Percentiles rank a stretch among this genome's conserved stretches.
Conservation (phyloP, 2,329 filamentous ascomycete genomes). For the Penicillium sp. region DNA sequence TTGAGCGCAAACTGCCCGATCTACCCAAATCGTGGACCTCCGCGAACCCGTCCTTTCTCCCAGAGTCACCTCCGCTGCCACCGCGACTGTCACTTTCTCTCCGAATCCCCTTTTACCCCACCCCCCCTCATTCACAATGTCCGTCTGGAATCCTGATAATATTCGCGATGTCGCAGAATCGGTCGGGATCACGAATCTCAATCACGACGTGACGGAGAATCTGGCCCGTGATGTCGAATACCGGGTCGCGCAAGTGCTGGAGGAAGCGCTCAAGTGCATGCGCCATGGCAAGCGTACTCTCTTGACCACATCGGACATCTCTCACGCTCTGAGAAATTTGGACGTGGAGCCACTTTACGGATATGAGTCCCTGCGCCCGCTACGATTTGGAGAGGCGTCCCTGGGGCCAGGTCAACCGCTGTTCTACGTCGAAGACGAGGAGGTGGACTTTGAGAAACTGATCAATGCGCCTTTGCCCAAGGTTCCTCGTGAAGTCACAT, state of each 20-base stretch:
- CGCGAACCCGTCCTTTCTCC: neutral
- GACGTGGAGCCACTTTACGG: slow-evolving; percentile 95
- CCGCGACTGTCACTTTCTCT: neutral
- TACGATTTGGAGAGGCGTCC: slow-evolving; percentile 89
- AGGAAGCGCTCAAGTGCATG: slow-evolving; percentile 95
- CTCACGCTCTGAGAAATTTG: slow-evolving; percentile 74
- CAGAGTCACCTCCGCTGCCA: slow-evolving; percentile 3
- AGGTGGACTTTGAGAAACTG: slow-evolving; percentile 97
- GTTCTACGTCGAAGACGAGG: slow-evolving; percentile 97
- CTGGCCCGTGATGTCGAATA: slow-evolving; percentile 94
- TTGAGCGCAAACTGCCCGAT: neutral
- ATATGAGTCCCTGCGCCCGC: slow-evolving; percentile 83
- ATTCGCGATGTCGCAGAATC: slow-evolving; percentile 95
- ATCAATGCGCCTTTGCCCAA: slow-evolving; percentile 95
- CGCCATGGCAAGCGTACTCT: slow-evolving; percentile 80
- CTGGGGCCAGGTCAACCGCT: slow-evolving; percentile 88
- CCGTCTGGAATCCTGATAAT: slow-evolving; percentile 93
- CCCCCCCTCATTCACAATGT: slow-evolving; percentile 37
- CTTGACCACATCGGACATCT: slow-evolving; percentile 81
- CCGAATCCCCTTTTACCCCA: neutral
- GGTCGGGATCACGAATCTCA: slow-evolving; percentile 74
- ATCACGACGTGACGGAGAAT: slow-evolving; percentile 79
- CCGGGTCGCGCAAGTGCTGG: slow-evolving; percentile 83
- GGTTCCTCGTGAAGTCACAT: slow-evolving; percentile 84
- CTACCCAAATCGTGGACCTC: neutral